phyloP scores from a whole-genome alignment of 2,329 filamentous ascomycete species.

The Capronia coronata region DNA sequence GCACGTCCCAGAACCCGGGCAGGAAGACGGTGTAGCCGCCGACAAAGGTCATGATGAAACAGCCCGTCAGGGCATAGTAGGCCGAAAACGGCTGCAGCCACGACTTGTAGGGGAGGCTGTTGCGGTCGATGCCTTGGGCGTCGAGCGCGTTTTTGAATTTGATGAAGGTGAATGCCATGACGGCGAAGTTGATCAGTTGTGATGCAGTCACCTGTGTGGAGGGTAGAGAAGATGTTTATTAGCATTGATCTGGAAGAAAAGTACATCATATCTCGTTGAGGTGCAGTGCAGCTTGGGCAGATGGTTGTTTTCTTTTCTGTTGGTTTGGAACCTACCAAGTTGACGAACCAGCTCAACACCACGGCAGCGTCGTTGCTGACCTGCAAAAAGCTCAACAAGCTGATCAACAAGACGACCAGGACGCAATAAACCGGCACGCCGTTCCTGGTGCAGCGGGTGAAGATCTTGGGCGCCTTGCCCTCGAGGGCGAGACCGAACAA shows the following conservation, averaged over 20 bases:
- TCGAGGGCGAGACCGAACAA: conserved; percentile 64
- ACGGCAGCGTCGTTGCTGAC: conserved; percentile 59
- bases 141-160: conserved; percentile 63
- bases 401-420: conserved; percentile 57
- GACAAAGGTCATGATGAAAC: conserved; percentile 65
- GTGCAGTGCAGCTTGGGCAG: too few species aligned
- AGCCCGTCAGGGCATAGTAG: conserved; percentile 58
- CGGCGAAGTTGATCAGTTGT: conserved; percentile 65
- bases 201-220: conserved; percentile 56
- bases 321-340: conserved; percentile 42
- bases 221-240: not conserved
- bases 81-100: conserved; percentile 65
- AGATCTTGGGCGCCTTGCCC: conserved; percentile 58
- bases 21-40: conserved; percentile 72
- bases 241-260: too few species aligned
- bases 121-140: conserved; percentile 62
- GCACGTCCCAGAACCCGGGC: conserved; percentile 59
- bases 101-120: conserved; percentile 63
- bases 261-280: too few species aligned
- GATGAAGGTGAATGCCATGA: conserved; percentile 65
- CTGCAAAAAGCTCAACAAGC: conserved; percentile 67
- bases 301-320: too few species aligned
- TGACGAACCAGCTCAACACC: conserved; percentile 68
- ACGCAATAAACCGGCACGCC: conserved; percentile 74
- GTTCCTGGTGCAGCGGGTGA: conserved; percentile 54